A percentile compares a stretch with the other conserved stretches of the same genome.
phyloP scores from a whole-genome alignment of 306 rosid species.

The Prinsepia uniflora region DNA sequence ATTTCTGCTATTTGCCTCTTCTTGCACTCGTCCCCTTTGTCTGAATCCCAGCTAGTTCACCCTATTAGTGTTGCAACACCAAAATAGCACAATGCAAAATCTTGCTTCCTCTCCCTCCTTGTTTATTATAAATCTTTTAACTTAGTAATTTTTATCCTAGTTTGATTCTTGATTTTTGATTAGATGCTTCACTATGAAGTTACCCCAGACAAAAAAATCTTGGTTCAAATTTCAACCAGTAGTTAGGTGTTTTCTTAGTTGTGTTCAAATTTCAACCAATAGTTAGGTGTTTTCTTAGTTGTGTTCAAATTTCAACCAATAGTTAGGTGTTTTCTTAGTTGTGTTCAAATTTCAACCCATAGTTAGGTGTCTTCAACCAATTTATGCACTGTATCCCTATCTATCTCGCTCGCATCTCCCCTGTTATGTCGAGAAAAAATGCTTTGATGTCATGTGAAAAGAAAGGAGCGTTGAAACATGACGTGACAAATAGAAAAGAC shows the following conservation, averaged over 20 bases:
- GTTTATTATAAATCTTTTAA: not conserved
- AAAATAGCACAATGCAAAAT: constrained; percentile 14
- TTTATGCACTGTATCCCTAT: too few relatives aligned
- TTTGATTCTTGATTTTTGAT: constrained; percentile 17
- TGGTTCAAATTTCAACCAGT: not conserved
- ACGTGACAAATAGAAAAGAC: too few relatives aligned
- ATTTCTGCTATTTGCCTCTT: constrained; percentile 94
- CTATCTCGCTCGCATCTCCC: not conserved
- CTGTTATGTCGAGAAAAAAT: not conserved
- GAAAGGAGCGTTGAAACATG: too few relatives aligned
- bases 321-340: not conserved
- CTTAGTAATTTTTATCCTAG: constrained; percentile 19
- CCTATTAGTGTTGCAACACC: constrained; percentile 25
- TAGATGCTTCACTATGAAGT: not conserved
- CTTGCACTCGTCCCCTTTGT: constrained; percentile 45
- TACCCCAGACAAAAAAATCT: not conserved
- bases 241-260: too few relatives aligned
- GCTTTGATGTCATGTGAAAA: too few relatives aligned
- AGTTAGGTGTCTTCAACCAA: not conserved
- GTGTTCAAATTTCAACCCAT: too few relatives aligned
- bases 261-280: not conserved
- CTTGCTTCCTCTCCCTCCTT: not conserved
- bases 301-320: too few relatives aligned
- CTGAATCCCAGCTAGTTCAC: constrained; percentile 25
- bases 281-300: not conserved